These are phyloP conservation scores for Eucalyptus virginea DNA, from an alignment of 345 rosid species.

Conservation along the genomic window DNA sequence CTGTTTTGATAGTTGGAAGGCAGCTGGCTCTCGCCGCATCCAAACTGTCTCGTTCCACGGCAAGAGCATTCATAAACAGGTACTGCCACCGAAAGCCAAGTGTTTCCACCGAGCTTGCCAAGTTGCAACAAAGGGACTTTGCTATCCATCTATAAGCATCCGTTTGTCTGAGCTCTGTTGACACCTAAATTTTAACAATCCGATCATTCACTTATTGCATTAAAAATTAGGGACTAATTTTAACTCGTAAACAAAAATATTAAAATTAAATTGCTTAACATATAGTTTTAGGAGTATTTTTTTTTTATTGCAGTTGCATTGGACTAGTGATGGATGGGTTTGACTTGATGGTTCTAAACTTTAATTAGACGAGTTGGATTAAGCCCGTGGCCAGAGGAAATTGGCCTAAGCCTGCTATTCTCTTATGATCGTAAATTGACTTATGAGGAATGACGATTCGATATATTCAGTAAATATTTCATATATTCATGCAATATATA, in stretches of 20 bases:
- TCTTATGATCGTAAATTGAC: rapidly evolving
- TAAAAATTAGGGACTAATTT: too few species aligned
- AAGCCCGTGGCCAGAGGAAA: rapidly evolving
- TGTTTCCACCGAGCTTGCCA: background rate
- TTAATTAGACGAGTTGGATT: too few species aligned
- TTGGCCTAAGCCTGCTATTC: too few species aligned
- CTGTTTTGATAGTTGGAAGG: background rate
- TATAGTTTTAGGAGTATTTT: too few species aligned
- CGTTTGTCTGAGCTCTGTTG: rapidly evolving
- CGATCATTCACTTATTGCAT: too few species aligned
- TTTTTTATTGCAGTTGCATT: rapidly evolving
- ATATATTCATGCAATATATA: too few species aligned
- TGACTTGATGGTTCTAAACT: too few species aligned
- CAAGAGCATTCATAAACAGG: background rate
- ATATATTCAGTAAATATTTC: too few species aligned
- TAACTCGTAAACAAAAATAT: rapidly evolving
- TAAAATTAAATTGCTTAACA: too few species aligned
- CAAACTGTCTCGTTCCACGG: background rate
- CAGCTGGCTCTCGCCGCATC: background rate
- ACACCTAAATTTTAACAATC: too few species aligned
- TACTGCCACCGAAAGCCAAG: background rate
- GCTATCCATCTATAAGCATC: background rate
- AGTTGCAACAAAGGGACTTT: background rate
- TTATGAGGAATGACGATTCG: too few species aligned
- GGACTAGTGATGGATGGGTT: too few species aligned